Percentiles rank a stretch among this genome's conserved stretches.
phyloP scores from a whole-genome alignment of 805 yeast species.

The Kazachstania bromeliacearum region DNA sequence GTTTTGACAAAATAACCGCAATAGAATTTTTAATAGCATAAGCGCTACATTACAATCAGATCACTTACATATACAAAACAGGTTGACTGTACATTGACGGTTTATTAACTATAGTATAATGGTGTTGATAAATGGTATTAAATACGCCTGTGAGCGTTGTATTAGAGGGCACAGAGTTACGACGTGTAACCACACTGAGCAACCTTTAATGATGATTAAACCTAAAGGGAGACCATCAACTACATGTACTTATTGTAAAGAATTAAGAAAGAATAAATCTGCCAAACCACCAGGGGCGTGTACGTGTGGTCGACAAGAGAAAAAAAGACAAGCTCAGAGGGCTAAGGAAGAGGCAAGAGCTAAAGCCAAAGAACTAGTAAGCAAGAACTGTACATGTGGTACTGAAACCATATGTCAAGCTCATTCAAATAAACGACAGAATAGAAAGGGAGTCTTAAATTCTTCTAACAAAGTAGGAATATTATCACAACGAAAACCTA shows the following conservation, averaged over 20 bases:
- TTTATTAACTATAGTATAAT: too few relatives aligned
- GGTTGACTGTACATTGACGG: too few relatives aligned
- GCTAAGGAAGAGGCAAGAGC: constrained; percentile 27
- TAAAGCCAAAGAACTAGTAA: constrained; percentile 18
- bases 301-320: constrained; percentile 53
- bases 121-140: constrained; percentile 88
- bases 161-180: constrained; percentile 95
- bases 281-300: constrained; percentile 48
- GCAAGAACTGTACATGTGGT: constrained; percentile 31
- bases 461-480: background rate
- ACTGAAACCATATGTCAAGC: constrained; percentile 16
- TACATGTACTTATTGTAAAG: constrained; percentile 81
- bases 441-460: constrained; percentile 4
- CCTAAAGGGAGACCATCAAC: constrained; percentile 95
- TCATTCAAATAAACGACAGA: constrained; percentile 15
- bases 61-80: too few relatives aligned
- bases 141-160: constrained; percentile 94
- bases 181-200: constrained; percentile 85
- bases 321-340: constrained; percentile 29
- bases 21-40: too few relatives aligned
- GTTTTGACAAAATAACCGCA: too few relatives aligned
- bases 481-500: constrained; percentile 4
- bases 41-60: too few relatives aligned
- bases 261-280: constrained; percentile 56
- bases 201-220: constrained; percentile 84